Evolutionary conservation across 257 asterid genomes (phyloP), one percentile per base, ranked within the genome.

Genomic region (Knoxia roxburghii): DNA sequence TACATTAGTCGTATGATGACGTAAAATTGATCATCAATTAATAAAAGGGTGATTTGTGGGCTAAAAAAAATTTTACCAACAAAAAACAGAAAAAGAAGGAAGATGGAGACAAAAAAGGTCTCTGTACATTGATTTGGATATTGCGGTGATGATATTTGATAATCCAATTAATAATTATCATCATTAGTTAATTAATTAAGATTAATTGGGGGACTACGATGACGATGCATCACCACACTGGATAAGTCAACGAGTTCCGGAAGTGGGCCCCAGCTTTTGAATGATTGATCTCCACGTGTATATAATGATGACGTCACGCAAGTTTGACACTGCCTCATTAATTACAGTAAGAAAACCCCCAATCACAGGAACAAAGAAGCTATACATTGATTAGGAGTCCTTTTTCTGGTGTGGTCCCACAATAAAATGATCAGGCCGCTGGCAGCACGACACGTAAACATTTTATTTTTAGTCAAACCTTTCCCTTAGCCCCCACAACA

Each of bases 211-310:
- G 27, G 23, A 50, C 27, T 2, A 50, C 23, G 23, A 29, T 2
- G 0, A 50, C 27, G n/a, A 4, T 0, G 15, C 61, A 15, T 20
- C 1, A 9, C n/a, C 33, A 8, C 10, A 48, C 60, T 65, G 13
- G 48, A 32, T 32, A 65, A 65, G 69, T 60, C 65, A 60, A 60
- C 65, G 32, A 37, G 20, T 37, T 20, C 32, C 30, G 29, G 45
- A 37, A 20, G 49, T n/a, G 30, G 46, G 65, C 7, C 48, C 65
- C 9, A 11, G 0, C 20, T 4, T 23, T 8, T 37, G 65, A 33
- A 35, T 35, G 1, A 66, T 21, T 37, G 17, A 52, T 18, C 0
- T 39, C 74, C 84, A 85, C 88, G 88, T 82, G 88, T 87, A 83
- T 77, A 10, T 1, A 18, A 6, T 23, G 74, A 37, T 76, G 78